Evolutionary conservation across 805 yeast species (phyloP).

Genomic region (Nakazawaea laoshanensis): DNA sequence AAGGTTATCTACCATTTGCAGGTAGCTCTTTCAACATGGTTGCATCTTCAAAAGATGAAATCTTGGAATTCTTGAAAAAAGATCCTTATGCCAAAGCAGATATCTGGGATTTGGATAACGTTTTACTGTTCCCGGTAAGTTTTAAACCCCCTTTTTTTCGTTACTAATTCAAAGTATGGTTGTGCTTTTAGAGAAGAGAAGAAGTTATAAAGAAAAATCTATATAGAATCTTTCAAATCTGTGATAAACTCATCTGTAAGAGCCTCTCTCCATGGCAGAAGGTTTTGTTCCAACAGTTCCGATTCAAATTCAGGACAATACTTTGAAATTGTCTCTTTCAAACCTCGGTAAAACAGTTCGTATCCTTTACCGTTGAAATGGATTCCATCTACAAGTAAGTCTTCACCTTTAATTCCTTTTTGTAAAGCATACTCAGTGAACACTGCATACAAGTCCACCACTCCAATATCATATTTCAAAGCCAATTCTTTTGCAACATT

Average conservation of each 20-base stretch:
- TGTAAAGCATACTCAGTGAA: slow-evolving; percentile 27
- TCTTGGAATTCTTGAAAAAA: slow-evolving; percentile 49
- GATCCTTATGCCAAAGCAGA: slow-evolving; percentile 61
- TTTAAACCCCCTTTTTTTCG: slow-evolving; percentile 9
- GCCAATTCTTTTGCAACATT: slow-evolving; percentile 42
- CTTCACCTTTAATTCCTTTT: slow-evolving; percentile 14
- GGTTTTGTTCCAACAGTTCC: slow-evolving; percentile 24
- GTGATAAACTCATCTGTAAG: not conserved
- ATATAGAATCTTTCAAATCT: slow-evolving; percentile 13
- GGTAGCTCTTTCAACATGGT: slow-evolving; percentile 59
- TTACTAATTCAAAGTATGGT: slow-evolving; percentile 16
- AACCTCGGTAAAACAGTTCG: slow-evolving; percentile 34
- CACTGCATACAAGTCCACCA: slow-evolving; percentile 43
- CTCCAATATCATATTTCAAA: slow-evolving; percentile 36
- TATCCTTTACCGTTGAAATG: slow-evolving; percentile 54
- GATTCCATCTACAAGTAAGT: slow-evolving; percentile 34
- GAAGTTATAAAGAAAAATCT: slow-evolving; percentile 12
- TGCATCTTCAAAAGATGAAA: slow-evolving; percentile 61
- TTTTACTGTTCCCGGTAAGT: slow-evolving; percentile 42
- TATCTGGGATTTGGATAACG: slow-evolving; percentile 68
- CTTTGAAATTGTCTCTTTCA: slow-evolving; percentile 27
- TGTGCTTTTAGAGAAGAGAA: slow-evolving; percentile 35
- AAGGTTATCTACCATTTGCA: slow-evolving; percentile 41
- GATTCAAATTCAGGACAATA: slow-evolving; percentile 42
- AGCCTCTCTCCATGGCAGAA: slow-evolving; percentile 34